Base-by-base conservation (phyloP, 2,329 filamentous ascomycete species). In the Geosmithia flava region DNA sequence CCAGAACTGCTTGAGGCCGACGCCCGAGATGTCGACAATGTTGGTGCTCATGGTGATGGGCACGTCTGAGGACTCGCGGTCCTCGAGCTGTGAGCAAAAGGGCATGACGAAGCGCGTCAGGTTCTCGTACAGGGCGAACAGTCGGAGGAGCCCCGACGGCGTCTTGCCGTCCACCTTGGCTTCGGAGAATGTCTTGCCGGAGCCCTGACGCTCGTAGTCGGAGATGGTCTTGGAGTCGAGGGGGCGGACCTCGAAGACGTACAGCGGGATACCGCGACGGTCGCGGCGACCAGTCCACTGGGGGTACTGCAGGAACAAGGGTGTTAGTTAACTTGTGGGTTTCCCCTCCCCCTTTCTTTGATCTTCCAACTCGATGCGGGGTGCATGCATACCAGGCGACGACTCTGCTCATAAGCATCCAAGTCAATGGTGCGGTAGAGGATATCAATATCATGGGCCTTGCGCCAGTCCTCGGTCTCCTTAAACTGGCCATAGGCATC, bases 241-340 rank as follows among this genome's bases (percentile, higher is more conserved):
- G 50, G 86, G 80, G 52, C 79, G 78, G 62, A 96, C 87, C 66
- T 94, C 87, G 66, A 86, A 96, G 51, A 96, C 78, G 66, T 93
- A 96, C 56, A 96, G 76, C 7, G 91, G 91, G 53, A 95, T 95
- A 55, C 91, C 91, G 56, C 89, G 85, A 56, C 81, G 85, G 67
- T 96, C 91, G 55, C 90, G 80, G 54, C 89, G 85, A 48, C 91
- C 91, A 19, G 87, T 94, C 86, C 89, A 96, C 79, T 95, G 88
- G 20, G 90, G 89, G 61, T 95, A 95, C 85, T 90, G 58, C 48
- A 42, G 19, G 17, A 3, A 23, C n/a, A 23, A 2, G 6, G 7
- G 19, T 7, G 42, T 44, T 7, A 44, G 42, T 41, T 4, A 10
- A 42, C n/a, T 11, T 42, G 11, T 16, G 41, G 41, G 41, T n/a